phyloP scores from a whole-genome alignment of 208 protist genomes.

The Sergeia podlipaevii region DNA sequence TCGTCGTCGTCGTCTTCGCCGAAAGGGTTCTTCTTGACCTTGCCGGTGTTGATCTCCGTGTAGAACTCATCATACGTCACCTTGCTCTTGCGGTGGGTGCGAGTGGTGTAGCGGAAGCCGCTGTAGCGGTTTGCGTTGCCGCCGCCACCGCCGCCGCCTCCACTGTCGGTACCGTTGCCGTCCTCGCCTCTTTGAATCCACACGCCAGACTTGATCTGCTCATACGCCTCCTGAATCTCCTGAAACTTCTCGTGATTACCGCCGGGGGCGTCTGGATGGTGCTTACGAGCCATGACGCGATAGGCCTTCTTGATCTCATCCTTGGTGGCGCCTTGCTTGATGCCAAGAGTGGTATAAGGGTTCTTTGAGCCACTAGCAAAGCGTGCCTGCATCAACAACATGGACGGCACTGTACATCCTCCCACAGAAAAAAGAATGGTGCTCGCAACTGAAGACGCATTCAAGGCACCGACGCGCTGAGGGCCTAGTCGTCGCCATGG shows the following conservation, averaged over 20 bases:
- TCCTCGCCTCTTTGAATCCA: conserved; percentile 62
- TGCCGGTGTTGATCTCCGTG: conserved; percentile 89
- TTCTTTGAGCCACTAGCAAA: conserved; percentile 59
- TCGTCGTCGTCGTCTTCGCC: conserved; percentile 71
- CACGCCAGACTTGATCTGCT: conserved; percentile 83
- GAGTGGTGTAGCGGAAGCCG: conserved; percentile 87
- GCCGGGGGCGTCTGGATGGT: conserved; percentile 89
- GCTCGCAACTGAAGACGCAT: not conserved
- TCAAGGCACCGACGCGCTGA: too few relatives aligned
- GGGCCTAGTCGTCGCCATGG: too few relatives aligned
- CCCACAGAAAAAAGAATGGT: not conserved
- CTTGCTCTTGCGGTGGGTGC: conserved; percentile 70
- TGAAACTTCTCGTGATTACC: conserved; percentile 86
- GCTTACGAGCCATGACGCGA: conserved; percentile 79
- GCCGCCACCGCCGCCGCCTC: conserved; percentile 26
- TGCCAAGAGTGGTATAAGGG: conserved; percentile 89
- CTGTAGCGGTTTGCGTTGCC: conserved; percentile 71
- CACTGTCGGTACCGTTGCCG: conserved; percentile 16
- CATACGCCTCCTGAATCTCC: conserved; percentile 89
- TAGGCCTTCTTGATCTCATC: conserved; percentile 90
- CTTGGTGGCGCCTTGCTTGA: conserved; percentile 80
- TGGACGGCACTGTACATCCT: not conserved
- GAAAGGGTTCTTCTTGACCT: conserved; percentile 73
- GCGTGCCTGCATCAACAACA: conserved; percentile 20
- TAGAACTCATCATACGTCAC: conserved; percentile 90